Evolutionary conservation across 208 protist species (phyloP), one percentile per base, ranked within the genome.

Genomic region (Trichomonas vaginalis): DNA sequence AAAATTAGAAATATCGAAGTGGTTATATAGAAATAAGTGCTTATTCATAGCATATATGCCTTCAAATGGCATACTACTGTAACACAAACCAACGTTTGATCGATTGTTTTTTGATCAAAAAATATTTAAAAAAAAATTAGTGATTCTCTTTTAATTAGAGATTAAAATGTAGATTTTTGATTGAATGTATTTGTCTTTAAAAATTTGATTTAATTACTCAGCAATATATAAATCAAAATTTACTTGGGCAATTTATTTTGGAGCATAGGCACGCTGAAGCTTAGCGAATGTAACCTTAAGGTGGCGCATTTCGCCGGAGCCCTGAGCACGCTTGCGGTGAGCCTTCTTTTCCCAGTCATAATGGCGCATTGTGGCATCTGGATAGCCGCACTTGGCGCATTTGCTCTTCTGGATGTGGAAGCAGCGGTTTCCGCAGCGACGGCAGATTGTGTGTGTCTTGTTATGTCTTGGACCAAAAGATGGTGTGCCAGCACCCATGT

Each of bases 371-470:
- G 82, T 51, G 23, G 51, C 37, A 86, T 96, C 95, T 61, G 95
- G 95, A 47, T 95, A 96, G 35, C 95, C 95, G 39, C 95, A 96
- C 51, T 49, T 42, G 37, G 95, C 95, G 95, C 95, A 96, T 32
- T 47, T 79, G 8, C 61, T 48, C 56, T 96, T 96, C 47, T 61
- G 61, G 32, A 90, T 62, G 23, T 96, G 95, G 42, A n/a, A 82
- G 23, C 46, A 96, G 45, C 95, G 47, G 37, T 86, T 86, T 32
- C 95, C 95, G 37, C 95, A 96, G 35, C 95, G 95, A 17, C 95
- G 95, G 61, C 95, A 96, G 27, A 96, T 45, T 62, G 88, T 82
- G 39, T 96, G 95, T 95, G 82, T 40, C 42, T 96, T 96, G 95
- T 96, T 96, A 86, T 96, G 49, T 42, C 88, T 49, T 90, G 42